Percentiles rank a stretch among this genome's conserved stretches.
Conservation (phyloP, 192 early-diverging fungal species). For the Coemansia pectinata region DNA sequence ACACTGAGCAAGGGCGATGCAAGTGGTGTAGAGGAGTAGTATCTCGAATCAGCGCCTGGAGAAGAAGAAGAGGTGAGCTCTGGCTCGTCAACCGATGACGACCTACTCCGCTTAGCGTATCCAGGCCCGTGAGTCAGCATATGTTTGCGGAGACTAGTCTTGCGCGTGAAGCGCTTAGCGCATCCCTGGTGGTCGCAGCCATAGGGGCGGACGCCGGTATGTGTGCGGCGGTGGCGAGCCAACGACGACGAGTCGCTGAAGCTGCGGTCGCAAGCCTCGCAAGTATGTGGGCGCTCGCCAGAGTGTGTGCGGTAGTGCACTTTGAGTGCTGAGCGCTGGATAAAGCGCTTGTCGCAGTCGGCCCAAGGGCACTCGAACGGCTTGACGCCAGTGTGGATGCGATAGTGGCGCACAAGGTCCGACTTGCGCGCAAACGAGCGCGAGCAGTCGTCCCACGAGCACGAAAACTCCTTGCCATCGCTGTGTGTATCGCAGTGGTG, state of each 20-base stretch:
- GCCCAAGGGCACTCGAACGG: conserved; percentile 22
- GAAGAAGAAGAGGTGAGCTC: background rate
- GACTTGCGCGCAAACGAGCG: conserved; percentile 62
- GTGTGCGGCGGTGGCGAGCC: conserved; percentile 26
- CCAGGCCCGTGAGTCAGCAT: background rate
- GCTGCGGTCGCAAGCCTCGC: conserved; percentile 21
- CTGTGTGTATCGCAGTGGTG: background rate
- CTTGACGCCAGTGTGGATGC: conserved; percentile 54
- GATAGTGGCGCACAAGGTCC: conserved; percentile 58
- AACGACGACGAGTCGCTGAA: conserved; percentile 31
- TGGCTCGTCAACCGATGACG: background rate
- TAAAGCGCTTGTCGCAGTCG: conserved; percentile 50
- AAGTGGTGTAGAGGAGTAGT: background rate
- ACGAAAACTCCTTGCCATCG: conserved; percentile 5
- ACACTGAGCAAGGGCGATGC: background rate
- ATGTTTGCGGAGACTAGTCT: conserved; percentile 24
- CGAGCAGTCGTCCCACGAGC: conserved; percentile 35
- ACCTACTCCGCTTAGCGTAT: background rate
- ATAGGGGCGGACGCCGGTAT: conserved; percentile 63
- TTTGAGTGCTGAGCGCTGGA: conserved; percentile 61
- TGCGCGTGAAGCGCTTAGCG: conserved; percentile 21
- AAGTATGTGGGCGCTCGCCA: conserved; percentile 43
- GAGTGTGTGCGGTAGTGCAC: conserved; percentile 65
- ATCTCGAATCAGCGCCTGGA: background rate
- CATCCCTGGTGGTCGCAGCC: conserved; percentile 49